Base-by-base conservation (phyloP, 2,329 filamentous ascomycete genomes). In the Aspergillus oerlinghausenensis region DNA sequence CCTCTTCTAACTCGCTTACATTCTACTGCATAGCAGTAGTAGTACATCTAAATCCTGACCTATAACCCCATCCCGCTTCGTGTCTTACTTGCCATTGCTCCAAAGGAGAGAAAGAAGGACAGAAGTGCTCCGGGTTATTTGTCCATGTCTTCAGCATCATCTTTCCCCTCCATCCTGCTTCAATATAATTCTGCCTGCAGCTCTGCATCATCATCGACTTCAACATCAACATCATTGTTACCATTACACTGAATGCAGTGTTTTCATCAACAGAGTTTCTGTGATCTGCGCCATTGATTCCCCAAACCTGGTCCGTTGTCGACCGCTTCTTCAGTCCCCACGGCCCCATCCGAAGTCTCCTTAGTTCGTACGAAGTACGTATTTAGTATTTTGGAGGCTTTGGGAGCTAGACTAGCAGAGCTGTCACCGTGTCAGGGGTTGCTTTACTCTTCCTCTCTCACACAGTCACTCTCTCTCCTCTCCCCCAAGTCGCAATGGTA, bases 371-470 rank as follows among this genome's bases (percentile, higher is more conserved):
- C 43, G 21, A 17, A 21, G 23, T 47, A 23, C 43, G 43, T 47
- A 43, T 19, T 43, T 21, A 43, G n/a, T 43, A 43, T 47, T 47
- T 47, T 26, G 43, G 43, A 47, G 43, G 19, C 43, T 43, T 43
- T 59, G 49, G 59, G 59, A 60, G 63, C 49, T 59, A 47, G 53
- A 67, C 61, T 66, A 60, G 54, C 49, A 62, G 54, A 71, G 67
- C 70, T 72, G 70, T 72, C 70, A 72, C 64, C 67, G 68, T 66
- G 67, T 71, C 67, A 72, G 70, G 69, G 70, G 67, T 60, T 67
- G 52, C 64, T 68, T 58, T 62, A 17, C 32, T 17, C 32, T 35
- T 35, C 11, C 32, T 63, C 65, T 63, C 65, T 66, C 61, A 55
- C 60, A 61, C 48, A 35, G 32, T 29, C 51, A 35, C 19, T 29